Evolutionary conservation across 192 early-diverging fungal species (phyloP).

Genomic region (Backusella westeae): DNA sequence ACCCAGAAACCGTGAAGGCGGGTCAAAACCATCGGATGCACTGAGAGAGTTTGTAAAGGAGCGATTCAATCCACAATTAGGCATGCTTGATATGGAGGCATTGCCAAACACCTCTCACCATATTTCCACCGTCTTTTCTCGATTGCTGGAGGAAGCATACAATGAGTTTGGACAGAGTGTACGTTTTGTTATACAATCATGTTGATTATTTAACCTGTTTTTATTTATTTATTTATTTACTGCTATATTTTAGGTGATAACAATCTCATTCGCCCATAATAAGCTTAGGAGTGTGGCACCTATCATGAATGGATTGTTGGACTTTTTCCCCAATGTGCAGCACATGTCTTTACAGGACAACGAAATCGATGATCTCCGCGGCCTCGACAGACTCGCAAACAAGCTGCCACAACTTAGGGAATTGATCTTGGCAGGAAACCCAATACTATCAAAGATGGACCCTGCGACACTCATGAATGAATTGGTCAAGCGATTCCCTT

Average conservation of each 20-base stretch:
- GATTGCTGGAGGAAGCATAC: slow-evolving; percentile 8
- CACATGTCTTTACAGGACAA: slow-evolving; percentile 43
- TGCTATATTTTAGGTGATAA: slow-evolving; percentile 21
- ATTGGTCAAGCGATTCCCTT: slow-evolving; percentile 38
- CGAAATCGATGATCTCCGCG: slow-evolving; percentile 28
- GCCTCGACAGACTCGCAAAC: slow-evolving; percentile 32
- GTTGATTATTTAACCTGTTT: neutral
- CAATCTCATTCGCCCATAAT: slow-evolving; percentile 42
- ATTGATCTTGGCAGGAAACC: slow-evolving; percentile 42
- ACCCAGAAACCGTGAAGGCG: neutral
- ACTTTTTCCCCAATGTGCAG: slow-evolving; percentile 41
- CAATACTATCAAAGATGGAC: slow-evolving; percentile 28
- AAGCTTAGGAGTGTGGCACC: slow-evolving; percentile 28
- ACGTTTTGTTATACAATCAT: neutral
- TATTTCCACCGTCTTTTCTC: neutral
- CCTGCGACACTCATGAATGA: slow-evolving; percentile 22
- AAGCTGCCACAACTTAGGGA: slow-evolving; percentile 36
- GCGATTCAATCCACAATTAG: slow-evolving; percentile 11
- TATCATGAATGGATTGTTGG: slow-evolving; percentile 17
- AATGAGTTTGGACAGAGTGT: slow-evolving; percentile 15
- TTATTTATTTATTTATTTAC: neutral
- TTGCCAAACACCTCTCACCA: slow-evolving; percentile 13
- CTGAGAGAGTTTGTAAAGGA: slow-evolving; percentile 23
- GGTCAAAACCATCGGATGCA: neutral
- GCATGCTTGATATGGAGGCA: slow-evolving; percentile 26